Percentiles rank a stretch among this genome's conserved stretches.
These are phyloP conservation scores for Mycena pura DNA, from an alignment of 768 basidiomycete species.

Conservation along the genomic window DNA sequence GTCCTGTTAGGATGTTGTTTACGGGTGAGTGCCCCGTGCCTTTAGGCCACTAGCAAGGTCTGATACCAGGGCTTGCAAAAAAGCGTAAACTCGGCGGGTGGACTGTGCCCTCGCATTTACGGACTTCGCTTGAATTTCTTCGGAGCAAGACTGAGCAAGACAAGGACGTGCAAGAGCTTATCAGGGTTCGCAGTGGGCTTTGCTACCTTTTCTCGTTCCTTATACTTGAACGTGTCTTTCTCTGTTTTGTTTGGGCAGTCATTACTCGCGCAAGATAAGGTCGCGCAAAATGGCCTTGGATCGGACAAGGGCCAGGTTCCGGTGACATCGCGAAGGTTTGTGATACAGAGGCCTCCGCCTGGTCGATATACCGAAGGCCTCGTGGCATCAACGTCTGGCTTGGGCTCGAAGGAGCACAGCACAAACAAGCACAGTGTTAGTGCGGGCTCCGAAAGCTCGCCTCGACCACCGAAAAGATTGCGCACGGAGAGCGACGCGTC, in stretches of 20 bases:
- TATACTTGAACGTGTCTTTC: slow-evolving; percentile 45
- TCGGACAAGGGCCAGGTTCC: slow-evolving; percentile 10
- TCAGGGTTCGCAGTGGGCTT: slow-evolving; percentile 64
- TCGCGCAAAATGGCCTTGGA: slow-evolving; percentile 10
- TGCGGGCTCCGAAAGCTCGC: slow-evolving; percentile 35
- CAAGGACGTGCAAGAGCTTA: slow-evolving; percentile 48
- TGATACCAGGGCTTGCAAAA: slow-evolving; percentile 13
- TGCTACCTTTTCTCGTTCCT: slow-evolving; percentile 43
- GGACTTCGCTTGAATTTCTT: slow-evolving; percentile 40
- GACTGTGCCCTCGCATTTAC: slow-evolving; percentile 49
- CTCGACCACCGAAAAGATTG: slow-evolving; percentile 43
- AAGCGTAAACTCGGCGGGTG: slow-evolving; percentile 55
- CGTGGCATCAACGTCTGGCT: slow-evolving; percentile 27
- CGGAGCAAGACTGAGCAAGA: slow-evolving; percentile 33
- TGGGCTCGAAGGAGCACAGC: slow-evolving; percentile 21
- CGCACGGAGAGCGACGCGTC: slow-evolving; percentile 28
- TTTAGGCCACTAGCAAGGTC: background rate
- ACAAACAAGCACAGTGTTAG: slow-evolving; percentile 28
- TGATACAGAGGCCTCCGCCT: background rate
- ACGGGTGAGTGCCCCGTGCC: slow-evolving; percentile 37
- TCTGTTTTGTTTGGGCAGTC: slow-evolving; percentile 56
- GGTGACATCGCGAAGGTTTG: background rate
- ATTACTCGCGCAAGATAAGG: slow-evolving; percentile 32
- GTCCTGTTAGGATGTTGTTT: slow-evolving; percentile 52
- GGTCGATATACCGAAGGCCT: slow-evolving; percentile 6